These are phyloP conservation scores for Cicer yamashitae DNA, from an alignment of 306 rosid genomes.

Conservation along the genomic window DNA sequence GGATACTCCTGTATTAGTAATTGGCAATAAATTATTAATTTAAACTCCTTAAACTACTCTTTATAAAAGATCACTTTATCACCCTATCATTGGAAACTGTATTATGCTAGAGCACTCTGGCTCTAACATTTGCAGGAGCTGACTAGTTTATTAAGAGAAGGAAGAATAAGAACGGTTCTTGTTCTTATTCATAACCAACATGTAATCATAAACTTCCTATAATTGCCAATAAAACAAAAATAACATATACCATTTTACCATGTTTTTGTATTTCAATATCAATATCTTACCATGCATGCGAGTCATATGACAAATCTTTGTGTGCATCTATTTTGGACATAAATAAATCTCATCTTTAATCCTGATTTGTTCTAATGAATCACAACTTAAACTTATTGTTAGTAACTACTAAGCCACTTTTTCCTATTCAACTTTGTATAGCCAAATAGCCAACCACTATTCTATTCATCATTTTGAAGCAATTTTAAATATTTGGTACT, in stretches of 20 bases:
- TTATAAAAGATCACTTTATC: too few species aligned
- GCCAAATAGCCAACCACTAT: background rate
- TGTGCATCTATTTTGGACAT: background rate
- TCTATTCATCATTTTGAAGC: background rate
- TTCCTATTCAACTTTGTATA: background rate
- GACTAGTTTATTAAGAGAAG: background rate
- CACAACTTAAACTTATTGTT: too few species aligned
- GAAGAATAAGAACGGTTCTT: background rate
- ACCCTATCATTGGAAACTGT: background rate
- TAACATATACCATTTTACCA: background rate
- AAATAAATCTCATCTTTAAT: background rate
- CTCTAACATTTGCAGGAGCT: background rate
- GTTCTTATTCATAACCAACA: slow-evolving; percentile 13
- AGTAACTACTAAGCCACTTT: background rate
- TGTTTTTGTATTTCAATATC: background rate
- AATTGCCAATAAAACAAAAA: background rate
- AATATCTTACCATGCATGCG: too few species aligned
- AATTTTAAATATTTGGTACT: too few species aligned
- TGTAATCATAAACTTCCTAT: background rate
- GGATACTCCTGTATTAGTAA: background rate
- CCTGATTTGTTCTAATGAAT: background rate
- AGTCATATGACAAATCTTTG: background rate
- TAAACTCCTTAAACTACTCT: background rate
- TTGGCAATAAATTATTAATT: background rate
- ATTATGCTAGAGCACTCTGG: slow-evolving; percentile 11